phyloP scores from a whole-genome alignment of 345 rosid species.

The Syzygium jambos region DNA sequence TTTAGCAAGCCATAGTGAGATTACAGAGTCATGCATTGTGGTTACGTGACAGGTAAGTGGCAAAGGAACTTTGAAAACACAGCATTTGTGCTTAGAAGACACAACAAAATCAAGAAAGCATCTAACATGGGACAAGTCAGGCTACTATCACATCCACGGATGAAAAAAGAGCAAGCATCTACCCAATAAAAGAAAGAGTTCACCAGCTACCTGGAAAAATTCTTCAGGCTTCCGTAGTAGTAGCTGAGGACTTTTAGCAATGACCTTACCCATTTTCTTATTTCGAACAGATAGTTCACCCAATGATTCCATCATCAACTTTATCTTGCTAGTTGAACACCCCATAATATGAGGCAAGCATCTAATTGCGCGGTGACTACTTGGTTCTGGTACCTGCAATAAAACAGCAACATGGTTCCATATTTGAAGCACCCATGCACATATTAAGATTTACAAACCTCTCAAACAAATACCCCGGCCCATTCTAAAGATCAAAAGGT shows the following conservation, averaged over 20 bases:
- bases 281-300: constrained; percentile 41
- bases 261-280: constrained; percentile 58
- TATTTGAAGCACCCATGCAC: background rate
- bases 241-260: constrained; percentile 78
- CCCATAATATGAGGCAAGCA: constrained; percentile 82
- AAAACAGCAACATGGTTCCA: background rate
- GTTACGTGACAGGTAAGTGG: background rate
- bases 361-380: constrained; percentile 48
- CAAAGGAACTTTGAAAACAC: background rate
- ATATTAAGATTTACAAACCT: background rate
- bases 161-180: background rate
- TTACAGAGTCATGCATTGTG: background rate
- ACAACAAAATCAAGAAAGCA: background rate
- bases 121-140: background rate
- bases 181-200: background rate
- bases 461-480: background rate
- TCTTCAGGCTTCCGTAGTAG: constrained; percentile 66
- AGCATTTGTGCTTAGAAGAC: background rate
- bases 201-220: constrained; percentile 36
- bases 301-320: constrained; percentile 48
- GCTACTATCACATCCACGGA: background rate
- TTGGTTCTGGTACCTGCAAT: constrained; percentile 43
- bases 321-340: constrained; percentile 58
- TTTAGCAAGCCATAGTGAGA: background rate
- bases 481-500: background rate